Percentiles rank a stretch among this genome's conserved stretches.
phyloP scores from a whole-genome alignment of 805 yeast species.

The Monosporozyma unispora region DNA sequence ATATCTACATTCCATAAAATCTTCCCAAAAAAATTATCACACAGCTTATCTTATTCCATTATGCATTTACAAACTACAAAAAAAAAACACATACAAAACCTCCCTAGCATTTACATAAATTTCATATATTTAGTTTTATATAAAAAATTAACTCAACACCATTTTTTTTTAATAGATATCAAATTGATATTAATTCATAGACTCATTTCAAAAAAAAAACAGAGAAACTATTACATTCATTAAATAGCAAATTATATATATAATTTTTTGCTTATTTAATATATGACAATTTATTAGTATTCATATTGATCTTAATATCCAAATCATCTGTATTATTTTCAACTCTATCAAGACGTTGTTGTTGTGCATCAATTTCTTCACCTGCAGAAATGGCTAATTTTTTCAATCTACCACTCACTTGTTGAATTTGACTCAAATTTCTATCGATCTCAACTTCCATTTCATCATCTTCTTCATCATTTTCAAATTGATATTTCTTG shows the following conservation, averaged over 20 bases:
- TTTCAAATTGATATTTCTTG: slow-evolving; percentile 69
- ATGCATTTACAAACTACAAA: background rate
- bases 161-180: too few relatives aligned
- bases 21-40: background rate
- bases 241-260: background rate
- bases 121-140: background rate
- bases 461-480: slow-evolving; percentile 87
- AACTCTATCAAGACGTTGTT: slow-evolving; percentile 58
- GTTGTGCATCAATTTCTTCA: slow-evolving; percentile 73
- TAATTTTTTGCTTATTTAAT: slow-evolving; percentile 30
- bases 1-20: background rate
- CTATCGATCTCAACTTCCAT: slow-evolving; percentile 80
- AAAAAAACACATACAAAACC: background rate
- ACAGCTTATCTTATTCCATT: background rate
- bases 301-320: slow-evolving; percentile 76
- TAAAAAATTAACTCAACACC: too few relatives aligned
- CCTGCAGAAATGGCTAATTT: slow-evolving; percentile 64
- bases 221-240: background rate
- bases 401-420: slow-evolving; percentile 60
- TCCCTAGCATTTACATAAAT: too few relatives aligned
- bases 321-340: slow-evolving; percentile 78
- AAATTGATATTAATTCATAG: too few relatives aligned
- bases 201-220: too few relatives aligned
- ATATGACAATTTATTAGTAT: slow-evolving; percentile 56
- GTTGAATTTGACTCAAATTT: slow-evolving; percentile 71